These are phyloP conservation scores for Alternaria sp. DNA, from an alignment of 2,329 filamentous ascomycete genomes.

Conservation along the genomic window DNA sequence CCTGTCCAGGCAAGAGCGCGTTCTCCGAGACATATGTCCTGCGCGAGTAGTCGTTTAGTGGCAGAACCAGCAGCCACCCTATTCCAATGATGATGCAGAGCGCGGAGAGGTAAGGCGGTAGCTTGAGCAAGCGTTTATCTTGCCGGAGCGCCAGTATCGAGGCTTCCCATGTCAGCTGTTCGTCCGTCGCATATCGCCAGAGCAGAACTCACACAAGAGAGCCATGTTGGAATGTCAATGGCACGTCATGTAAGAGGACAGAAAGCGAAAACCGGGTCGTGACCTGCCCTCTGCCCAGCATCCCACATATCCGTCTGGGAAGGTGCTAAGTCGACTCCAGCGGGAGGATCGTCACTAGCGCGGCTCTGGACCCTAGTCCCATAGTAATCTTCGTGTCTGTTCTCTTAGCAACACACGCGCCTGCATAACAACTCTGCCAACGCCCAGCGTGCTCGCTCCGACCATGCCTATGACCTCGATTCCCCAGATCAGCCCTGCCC, in stretches of 20 bases:
- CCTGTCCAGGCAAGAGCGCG: slow-evolving; percentile 90
- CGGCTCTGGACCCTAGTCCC: slow-evolving; percentile 21
- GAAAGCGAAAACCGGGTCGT: slow-evolving; percentile 12
- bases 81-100: slow-evolving; percentile 85
- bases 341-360: slow-evolving; percentile 24
- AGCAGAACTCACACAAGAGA: slow-evolving; percentile 39
- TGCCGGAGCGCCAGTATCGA: slow-evolving; percentile 73
- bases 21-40: slow-evolving; percentile 98
- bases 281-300: slow-evolving; percentile 21
- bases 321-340: slow-evolving; percentile 13
- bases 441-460: slow-evolving; percentile 19
- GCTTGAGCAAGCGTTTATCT: slow-evolving; percentile 80
- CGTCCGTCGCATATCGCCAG: background rate
- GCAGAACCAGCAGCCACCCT: slow-evolving; percentile 87
- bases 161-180: slow-evolving; percentile 44
- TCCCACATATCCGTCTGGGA: slow-evolving; percentile 18
- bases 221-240: slow-evolving; percentile 38
- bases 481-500: slow-evolving; percentile 71
- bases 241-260: slow-evolving; percentile 2
- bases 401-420: slow-evolving; percentile 17
- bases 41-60: slow-evolving; percentile 88
- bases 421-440: slow-evolving; percentile 12
- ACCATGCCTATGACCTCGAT: slow-evolving; percentile 51
- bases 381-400: slow-evolving; percentile 11
- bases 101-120: slow-evolving; percentile 86